phyloP scores from a whole-genome alignment of 805 yeast species.

The Suhomyces sp. region DNA sequence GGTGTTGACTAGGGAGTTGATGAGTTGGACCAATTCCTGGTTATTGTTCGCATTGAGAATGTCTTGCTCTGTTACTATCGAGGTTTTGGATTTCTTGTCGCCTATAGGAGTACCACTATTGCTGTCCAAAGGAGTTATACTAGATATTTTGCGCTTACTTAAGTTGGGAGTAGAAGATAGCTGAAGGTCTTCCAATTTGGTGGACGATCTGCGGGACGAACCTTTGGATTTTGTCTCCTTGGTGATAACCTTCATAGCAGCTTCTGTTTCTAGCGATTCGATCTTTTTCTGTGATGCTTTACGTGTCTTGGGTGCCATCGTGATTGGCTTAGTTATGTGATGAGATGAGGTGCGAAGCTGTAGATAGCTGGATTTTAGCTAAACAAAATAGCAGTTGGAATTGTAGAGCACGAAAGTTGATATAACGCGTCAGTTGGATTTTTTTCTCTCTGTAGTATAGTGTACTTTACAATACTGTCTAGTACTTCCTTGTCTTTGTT shows the following conservation, averaged over 20 bases:
- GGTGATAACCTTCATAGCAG: not conserved
- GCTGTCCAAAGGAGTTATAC: not conserved
- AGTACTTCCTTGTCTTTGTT: not conserved
- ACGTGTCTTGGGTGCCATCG: constrained; percentile 8
- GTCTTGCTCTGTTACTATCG: constrained; percentile 27
- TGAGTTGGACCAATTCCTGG: constrained; percentile 25
- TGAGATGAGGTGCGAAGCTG: not conserved
- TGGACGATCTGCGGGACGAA: not conserved
- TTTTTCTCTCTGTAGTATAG: not conserved
- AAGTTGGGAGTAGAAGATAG: constrained; percentile 1
- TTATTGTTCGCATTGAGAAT: constrained; percentile 25
- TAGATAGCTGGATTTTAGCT: not conserved
- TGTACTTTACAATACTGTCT: not conserved
- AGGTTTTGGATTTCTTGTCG: constrained; percentile 3
- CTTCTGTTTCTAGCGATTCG: not conserved
- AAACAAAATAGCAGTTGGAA: not conserved
- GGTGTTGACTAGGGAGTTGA: constrained; percentile 30
- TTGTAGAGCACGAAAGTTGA: not conserved
- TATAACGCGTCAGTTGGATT: not conserved
- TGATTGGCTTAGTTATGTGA: not conserved
- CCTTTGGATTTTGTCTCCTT: not conserved
- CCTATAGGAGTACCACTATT: not conserved
- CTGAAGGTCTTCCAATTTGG: not conserved
- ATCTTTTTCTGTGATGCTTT: constrained; percentile 6
- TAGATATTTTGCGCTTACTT: not conserved